Conservation (phyloP, 2,329 filamentous ascomycete species). For the Fusarium siculi region DNA sequence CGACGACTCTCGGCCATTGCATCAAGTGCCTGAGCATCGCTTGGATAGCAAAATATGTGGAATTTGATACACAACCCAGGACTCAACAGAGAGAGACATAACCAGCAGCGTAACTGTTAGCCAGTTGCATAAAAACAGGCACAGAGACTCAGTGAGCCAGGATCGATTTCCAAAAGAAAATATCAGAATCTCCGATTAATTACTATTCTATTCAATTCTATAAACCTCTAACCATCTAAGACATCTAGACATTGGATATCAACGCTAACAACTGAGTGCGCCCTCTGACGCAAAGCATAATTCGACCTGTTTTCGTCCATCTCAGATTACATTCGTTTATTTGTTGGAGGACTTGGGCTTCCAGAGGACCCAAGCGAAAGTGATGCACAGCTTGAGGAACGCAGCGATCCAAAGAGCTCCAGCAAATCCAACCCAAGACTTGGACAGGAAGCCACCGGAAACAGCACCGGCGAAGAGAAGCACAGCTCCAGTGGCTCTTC, state of each 20-base stretch:
- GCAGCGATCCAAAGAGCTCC: constrained; percentile 44
- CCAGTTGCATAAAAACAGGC: fast-evolving
- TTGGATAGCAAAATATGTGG: neutral
- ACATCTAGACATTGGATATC: neutral
- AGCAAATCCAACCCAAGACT: constrained; percentile 43
- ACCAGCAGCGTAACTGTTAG: fast-evolving
- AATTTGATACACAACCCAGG: fast-evolving
- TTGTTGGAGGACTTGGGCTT: constrained; percentile 31
- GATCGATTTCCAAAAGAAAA: fast-evolving
- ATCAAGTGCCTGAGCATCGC: fast-evolving
- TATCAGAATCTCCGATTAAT: neutral
- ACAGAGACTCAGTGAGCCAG: neutral
- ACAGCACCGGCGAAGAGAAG: constrained; percentile 40
- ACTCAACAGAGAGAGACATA: fast-evolving
- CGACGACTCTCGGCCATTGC: no score
- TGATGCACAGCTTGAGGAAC: constrained; percentile 40
- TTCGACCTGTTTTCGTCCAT: neutral
- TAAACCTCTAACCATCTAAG: fast-evolving
- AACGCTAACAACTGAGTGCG: neutral
- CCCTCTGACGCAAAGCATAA: no score
- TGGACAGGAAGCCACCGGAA: constrained; percentile 41
- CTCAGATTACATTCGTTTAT: neutral
- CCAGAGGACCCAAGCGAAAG: constrained; percentile 38
- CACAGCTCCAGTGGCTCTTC: constrained; percentile 34
- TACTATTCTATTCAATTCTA: neutral